Base-by-base conservation (phyloP, 305 asterid species). In the Plantago coronopus region DNA sequence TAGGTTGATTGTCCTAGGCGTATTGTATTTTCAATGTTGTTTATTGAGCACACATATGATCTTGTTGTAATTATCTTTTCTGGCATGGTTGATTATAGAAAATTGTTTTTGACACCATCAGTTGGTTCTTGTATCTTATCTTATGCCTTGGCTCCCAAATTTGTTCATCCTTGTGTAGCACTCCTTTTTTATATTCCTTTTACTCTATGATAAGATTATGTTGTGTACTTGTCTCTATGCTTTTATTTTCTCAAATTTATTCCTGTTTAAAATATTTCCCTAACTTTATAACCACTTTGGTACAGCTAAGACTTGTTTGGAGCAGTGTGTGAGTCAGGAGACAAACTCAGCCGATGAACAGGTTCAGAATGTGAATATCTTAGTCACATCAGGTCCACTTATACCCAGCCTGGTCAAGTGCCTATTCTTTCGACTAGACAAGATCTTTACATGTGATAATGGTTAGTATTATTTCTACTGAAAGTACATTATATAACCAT, bases 401-500 rank as follows among this genome's bases (percentile, higher is more conserved):
- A 65, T 93, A 73, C 97, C 98, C 69, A 93, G 97, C 83, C 77
- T 93, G 67, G 93, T 81, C 76, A 93, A 93, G 74, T 89, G 97
- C 84, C 76, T 89, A 64, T 86, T 85, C 76, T 86, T 76, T 65
- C 82, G 91, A 46, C 94, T 93, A 17, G 87, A 78, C 66, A 71
- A 70, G 54, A 49, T 86, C 57, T 27, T 93, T 64, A 63, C 89
- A 63, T 81, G 80, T 69, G 76, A 79, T 34, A 93, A 89, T 58
- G 97, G 96, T 91, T 64, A 69, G 93, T 79, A 66, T 34, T 29
- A 27, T 65, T 43, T 16, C 45, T 43, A 17, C 48, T 34, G 54
- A 40, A 14, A 17, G 13, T 42, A 44, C 48, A 38, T 37, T 17
- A 44, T 19, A 13, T 18, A 17, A 17, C 12, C 42, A 54, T 17